Evolutionary conservation across 495 filamentous ascomycete species (phyloP).

Genomic region (Acidomyces sp.): DNA sequence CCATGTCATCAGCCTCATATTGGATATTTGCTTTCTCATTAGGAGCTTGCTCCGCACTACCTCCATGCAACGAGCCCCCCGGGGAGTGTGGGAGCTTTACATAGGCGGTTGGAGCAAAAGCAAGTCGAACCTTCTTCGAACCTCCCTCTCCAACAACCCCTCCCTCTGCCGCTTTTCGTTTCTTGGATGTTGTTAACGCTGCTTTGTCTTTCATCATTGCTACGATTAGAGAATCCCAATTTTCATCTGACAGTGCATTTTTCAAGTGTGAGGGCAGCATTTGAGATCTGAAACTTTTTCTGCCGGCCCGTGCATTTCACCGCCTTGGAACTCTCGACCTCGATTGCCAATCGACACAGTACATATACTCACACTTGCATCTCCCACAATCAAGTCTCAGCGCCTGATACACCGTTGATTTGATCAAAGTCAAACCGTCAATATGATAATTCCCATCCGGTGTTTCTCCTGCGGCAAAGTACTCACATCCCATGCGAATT

Average conservation of each 20-base stretch:
- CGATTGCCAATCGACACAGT: no score
- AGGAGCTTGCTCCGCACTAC: no score
- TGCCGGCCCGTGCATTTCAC: neutral
- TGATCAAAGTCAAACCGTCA: no score
- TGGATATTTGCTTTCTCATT: no score
- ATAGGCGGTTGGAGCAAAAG: neutral
- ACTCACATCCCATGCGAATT: slow-evolving; percentile 10
- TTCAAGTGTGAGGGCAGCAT: no score
- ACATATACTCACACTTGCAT: neutral
- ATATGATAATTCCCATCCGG: slow-evolving; percentile 64
- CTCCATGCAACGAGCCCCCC: neutral
- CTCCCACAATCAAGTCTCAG: neutral
- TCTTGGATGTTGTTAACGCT: slow-evolving; percentile 1
- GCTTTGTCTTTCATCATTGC: neutral
- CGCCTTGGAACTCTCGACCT: no score
- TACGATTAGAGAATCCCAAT: no score
- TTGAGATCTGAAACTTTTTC: neutral
- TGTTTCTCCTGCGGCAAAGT: slow-evolving; percentile 82
- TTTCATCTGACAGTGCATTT: no score
- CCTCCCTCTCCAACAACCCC: neutral
- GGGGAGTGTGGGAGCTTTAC: neutral
- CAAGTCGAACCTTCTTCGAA: slow-evolving; percentile 9
- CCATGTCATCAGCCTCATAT: no score
- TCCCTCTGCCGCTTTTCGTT: neutral
- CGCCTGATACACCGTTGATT: no score